These are phyloP conservation scores for Anthoceros angustus DNA, from an alignment of 225 moss, liverwort and hornwort species.

Conservation along the genomic window DNA sequence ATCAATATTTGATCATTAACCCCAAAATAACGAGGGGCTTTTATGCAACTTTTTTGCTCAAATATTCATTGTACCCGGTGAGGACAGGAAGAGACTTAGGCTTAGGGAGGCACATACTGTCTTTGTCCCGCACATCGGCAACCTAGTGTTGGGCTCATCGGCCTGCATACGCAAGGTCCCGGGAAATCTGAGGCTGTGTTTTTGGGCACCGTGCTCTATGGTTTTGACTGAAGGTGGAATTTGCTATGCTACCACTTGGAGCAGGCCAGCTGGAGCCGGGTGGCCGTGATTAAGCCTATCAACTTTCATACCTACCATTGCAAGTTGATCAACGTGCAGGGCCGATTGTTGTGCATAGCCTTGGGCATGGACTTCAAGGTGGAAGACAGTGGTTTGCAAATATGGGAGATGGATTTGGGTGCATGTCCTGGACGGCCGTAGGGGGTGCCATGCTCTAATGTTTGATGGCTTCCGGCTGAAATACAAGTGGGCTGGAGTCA, in stretches of 20 bases:
- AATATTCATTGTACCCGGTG: too few species aligned
- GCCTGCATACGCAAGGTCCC: neutral
- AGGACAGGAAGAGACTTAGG: neutral
- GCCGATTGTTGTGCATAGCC: neutral
- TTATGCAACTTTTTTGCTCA: too few species aligned
- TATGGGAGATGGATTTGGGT: neutral
- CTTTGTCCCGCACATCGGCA: neutral
- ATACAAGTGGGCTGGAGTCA: neutral
- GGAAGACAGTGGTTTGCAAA: neutral
- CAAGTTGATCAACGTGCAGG: neutral
- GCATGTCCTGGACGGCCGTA: neutral
- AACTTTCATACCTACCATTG: neutral
- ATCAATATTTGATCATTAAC: too few species aligned
- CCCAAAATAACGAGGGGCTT: too few species aligned
- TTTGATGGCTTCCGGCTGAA: neutral
- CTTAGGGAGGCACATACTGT: neutral
- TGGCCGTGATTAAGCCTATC: neutral
- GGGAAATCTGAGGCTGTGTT: neutral
- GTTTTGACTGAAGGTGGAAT: neutral
- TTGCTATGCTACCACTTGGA: neutral
- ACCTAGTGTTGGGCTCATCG: neutral
- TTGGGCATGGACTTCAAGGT: neutral
- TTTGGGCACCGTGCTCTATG: neutral
- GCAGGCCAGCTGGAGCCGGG: neutral
- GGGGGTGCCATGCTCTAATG: neutral